Conservation (phyloP, 169 alveolate species). For the Eimeria necatrix region DNA sequence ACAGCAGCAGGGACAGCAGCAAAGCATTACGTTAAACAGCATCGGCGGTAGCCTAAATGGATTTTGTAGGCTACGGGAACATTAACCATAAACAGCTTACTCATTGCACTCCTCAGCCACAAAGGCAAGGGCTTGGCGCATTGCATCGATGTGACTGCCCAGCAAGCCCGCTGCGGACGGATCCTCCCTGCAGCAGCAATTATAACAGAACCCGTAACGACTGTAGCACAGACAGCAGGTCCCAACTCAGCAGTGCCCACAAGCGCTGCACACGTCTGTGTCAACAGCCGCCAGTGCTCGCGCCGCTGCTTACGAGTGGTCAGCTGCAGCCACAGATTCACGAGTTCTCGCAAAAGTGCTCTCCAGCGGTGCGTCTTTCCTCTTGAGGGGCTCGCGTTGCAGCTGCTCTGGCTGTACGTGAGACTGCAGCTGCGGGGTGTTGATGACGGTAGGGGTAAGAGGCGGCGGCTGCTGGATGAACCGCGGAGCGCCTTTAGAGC, state of each 20-base stretch:
- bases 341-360: neutral
- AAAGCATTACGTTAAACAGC: neutral
- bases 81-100: neutral
- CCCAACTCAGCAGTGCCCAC: no score
- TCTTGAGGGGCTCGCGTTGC: neutral
- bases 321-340: neutral
- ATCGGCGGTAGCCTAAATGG: neutral
- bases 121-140: constrained; percentile 60
- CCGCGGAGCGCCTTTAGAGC: neutral
- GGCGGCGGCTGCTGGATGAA: constrained; percentile 56
- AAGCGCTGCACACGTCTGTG: no score
- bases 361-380: constrained; percentile 18
- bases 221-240: neutral
- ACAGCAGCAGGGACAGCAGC: constrained; percentile 56
- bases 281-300: no score
- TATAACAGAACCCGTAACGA: neutral
- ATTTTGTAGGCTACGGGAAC: neutral
- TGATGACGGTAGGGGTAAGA: constrained; percentile 31
- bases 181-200: constrained; percentile 41
- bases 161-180: constrained; percentile 40
- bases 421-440: constrained; percentile 27
- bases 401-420: neutral
- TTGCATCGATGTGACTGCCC: constrained; percentile 65
- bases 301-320: neutral
- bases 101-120: constrained; percentile 65